phyloP scores from a whole-genome alignment of 768 basidiomycete species.

The Pholiota conissans region DNA sequence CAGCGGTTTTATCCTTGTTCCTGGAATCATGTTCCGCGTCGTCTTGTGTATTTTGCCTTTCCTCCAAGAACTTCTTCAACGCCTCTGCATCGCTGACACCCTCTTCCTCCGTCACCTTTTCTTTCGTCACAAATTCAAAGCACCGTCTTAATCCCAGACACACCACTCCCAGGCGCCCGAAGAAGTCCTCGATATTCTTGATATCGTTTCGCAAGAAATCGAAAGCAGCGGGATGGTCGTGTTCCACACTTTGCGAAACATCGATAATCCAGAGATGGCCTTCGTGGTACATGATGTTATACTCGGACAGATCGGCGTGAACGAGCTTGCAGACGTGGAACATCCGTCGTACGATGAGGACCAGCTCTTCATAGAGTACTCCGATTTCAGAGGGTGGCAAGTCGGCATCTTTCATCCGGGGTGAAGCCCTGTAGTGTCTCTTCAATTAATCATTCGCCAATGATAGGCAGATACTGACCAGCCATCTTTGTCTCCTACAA shows the following conservation, averaged over 20 bases:
- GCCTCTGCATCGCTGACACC: conserved; percentile 32
- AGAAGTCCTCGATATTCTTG: conserved; percentile 92
- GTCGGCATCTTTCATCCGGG: conserved; percentile 87
- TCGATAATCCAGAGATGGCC: conserved; percentile 91
- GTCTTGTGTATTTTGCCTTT: conserved; percentile 22
- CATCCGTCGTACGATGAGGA: conserved; percentile 79
- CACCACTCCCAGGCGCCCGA: conserved; percentile 68
- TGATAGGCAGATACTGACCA: conserved; percentile 52
- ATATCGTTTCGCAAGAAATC: conserved; percentile 95
- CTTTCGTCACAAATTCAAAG: conserved; percentile 87
- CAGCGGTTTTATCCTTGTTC: conserved; percentile 11
- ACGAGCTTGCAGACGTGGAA: conserved; percentile 92
- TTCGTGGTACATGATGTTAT: conserved; percentile 91
- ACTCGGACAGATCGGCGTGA: conserved; percentile 97
- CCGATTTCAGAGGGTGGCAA: conserved; percentile 48
- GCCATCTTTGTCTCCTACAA: conserved; percentile 79
- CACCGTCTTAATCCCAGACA: conserved; percentile 79
- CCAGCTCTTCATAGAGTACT: conserved; percentile 73
- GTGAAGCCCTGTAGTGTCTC: conserved; percentile 69
- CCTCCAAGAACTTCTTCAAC: conserved; percentile 51
- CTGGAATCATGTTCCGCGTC: conserved; percentile 4
- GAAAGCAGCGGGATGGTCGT: conserved; percentile 95
- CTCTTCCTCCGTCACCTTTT: conserved; percentile 35
- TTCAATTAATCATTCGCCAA: background rate
- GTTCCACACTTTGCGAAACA: conserved; percentile 98